Percentiles rank a stretch among this genome's conserved stretches.
These are phyloP conservation scores for Saccharomyces hybrid DNA, from an alignment of 1,139 yeast genomes.

Conservation along the genomic window DNA sequence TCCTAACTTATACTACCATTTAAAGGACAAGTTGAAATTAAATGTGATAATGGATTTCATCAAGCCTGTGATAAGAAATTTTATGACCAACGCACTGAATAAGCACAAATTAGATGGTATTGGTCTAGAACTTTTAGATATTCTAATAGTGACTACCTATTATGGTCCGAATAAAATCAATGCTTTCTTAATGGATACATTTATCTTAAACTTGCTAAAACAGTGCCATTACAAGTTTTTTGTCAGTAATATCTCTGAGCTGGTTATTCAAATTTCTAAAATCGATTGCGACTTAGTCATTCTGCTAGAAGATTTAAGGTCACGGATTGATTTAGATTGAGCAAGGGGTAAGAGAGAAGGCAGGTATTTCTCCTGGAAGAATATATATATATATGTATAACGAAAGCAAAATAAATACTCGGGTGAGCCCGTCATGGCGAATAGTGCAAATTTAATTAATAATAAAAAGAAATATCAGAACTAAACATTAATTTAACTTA, in stretches of 20 bases:
- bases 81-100: neutral
- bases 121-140: conserved; percentile 4
- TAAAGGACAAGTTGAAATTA: conserved; percentile 2
- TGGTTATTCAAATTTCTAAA: neutral
- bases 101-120: neutral
- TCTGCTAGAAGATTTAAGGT: neutral
- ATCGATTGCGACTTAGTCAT: neutral
- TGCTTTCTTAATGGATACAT: neutral
- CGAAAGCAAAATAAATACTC: neutral
- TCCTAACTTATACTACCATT: conserved; percentile 5
- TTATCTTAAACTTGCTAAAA: neutral
- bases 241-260: neutral
- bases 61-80: conserved; percentile 3
- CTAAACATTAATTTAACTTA: too few species aligned
- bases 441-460: neutral
- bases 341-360: neutral
- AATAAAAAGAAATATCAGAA: neutral
- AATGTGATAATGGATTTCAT: conserved; percentile 1
- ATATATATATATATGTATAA: neutral
- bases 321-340: neutral
- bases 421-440: neutral
- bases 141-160: conserved; percentile 2
- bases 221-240: conserved; percentile 5
- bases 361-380: neutral
- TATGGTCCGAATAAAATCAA: conserved; percentile 1